Base-by-base conservation (phyloP, 192 early-diverging fungal species). In the Entomortierella chlamydospora region DNA sequence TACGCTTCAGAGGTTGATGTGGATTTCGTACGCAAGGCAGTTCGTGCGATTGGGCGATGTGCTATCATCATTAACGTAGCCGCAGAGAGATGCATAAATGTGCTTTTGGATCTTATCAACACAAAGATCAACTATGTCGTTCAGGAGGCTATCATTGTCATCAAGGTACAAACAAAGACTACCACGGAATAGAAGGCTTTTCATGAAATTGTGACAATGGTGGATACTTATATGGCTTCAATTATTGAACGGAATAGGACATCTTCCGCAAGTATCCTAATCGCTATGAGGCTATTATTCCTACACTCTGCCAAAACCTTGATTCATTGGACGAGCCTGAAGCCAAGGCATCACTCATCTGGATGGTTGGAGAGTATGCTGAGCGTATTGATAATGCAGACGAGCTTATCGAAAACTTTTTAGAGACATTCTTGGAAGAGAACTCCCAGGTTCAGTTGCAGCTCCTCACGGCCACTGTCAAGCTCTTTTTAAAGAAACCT, bases 321-420 rank as follows among this genome's bases (percentile, higher is more conserved):
- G 97, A 99, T 61, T 87, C 86, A 4, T 79, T 98, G 42, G 92
- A 96, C 76, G 97, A 97, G 81, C 93, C 95, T 5, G 94, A 96
- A 25, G 95, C 97, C 8, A 93, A 93, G 41, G 96, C 93, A 12
- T 92, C 95, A 2, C 73, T 98, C 60, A 92, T 97, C 71, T 99
- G 97, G 97, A 96, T 97, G 62, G 82, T 99, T 83, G 97, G 97
- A 68, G 96, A 99, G 73, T 97, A 99, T 77, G 92, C 96, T 10
- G 93, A 98, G 70, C 82, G 90, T 29, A 93, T 98, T 61, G 89
- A 91, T 30, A 96, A 97, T 81, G 92, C 93, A 0, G 81, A 85
- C 33, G 93, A 93, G 57, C 74, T 98, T 49, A 86, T 99, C 51
- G 82, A 88, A 8, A 82, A 84, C 28, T 94, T 93, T 82, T 82